Percentiles rank a stretch among this genome's conserved stretches.
These are phyloP conservation scores for Annulohypoxylon truncatum DNA, from an alignment of 2,329 filamentous ascomycete species.

Conservation along the genomic window DNA sequence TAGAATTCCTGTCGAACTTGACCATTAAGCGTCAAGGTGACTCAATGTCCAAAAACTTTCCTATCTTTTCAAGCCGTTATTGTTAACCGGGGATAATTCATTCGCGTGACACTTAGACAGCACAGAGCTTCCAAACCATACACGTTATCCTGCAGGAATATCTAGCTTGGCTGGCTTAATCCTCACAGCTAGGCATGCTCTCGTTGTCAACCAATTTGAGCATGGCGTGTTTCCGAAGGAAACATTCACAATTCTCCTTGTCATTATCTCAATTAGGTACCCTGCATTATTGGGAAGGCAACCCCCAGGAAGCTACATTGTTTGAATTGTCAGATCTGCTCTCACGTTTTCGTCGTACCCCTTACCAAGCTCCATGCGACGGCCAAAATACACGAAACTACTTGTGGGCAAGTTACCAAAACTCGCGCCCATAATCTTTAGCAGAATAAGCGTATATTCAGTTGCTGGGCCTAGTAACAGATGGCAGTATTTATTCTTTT, in stretches of 20 bases:
- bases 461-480: not conserved
- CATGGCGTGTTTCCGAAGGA: not conserved
- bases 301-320: not conserved
- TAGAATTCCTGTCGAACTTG: constrained; percentile 4
- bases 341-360: not conserved
- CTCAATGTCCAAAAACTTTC: not conserved
- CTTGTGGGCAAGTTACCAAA: not conserved
- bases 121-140: not conserved
- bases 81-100: not conserved
- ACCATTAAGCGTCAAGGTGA: not conserved
- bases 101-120: not conserved
- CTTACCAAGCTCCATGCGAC: not conserved
- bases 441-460: not conserved
- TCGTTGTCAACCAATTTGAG: not conserved
- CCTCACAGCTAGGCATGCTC: not conserved
- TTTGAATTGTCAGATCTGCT: not conserved
- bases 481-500: not conserved
- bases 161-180: not conserved
- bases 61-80: not conserved
- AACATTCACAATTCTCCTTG: not conserved
- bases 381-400: not conserved
- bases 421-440: not conserved
- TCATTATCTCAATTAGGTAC: not conserved
- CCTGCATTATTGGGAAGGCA: not conserved
- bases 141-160: not conserved